Evolutionary conservation across 2,329 filamentous ascomycete species (phyloP), one percentile per base, ranked within the genome.

Genomic region (Penicillium corylophilum): DNA sequence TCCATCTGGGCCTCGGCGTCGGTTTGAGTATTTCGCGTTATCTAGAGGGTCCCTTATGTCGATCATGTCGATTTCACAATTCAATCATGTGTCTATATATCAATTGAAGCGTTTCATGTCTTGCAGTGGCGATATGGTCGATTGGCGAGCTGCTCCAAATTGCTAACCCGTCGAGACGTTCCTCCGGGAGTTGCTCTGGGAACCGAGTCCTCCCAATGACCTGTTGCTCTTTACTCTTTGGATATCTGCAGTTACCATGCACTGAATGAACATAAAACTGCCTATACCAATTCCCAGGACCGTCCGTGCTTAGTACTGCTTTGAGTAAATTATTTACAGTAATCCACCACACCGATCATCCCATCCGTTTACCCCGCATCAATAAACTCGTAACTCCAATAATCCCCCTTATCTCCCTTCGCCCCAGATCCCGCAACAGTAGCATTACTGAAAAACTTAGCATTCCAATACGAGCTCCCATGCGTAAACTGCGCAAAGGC

Each of bases 381-480:
- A 45, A 62, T 55, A 15, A 58, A 56, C 12, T 44, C 53, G 43
- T 54, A 56, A 13, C 43, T 60, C 57, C 55, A 64, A 46, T 61
- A 60, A 44, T 61, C 46, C 16, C 15, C 29, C 46, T 58, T 51
- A 2, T 41, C 23, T 2, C 56, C 58, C 44, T 64, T 44, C 1
- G 59, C 53, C 1, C 43, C 48, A 20, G 58, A 38, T 16, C 16
- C 16, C 8, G 33, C 16, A 20, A 36, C 33, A 5, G 53, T 56
- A 1, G 12, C 51, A 42, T 64, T 57, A 13, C 53, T 58, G 10
- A 26, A 38, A 18, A 48, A 61, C 48, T 57, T 64, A 3, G 56
- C 50, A 12, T 45, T 63, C 59, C 63, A 63, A 33, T 64, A 62
- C 8, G 45, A 43, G n/a, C 59, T 66, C 0, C 61, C 59, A 39